Evolutionary conservation across 495 filamentous ascomycete species (phyloP), one percentile per base, ranked within the genome.

Genomic region (Penicillium chermesinum): DNA sequence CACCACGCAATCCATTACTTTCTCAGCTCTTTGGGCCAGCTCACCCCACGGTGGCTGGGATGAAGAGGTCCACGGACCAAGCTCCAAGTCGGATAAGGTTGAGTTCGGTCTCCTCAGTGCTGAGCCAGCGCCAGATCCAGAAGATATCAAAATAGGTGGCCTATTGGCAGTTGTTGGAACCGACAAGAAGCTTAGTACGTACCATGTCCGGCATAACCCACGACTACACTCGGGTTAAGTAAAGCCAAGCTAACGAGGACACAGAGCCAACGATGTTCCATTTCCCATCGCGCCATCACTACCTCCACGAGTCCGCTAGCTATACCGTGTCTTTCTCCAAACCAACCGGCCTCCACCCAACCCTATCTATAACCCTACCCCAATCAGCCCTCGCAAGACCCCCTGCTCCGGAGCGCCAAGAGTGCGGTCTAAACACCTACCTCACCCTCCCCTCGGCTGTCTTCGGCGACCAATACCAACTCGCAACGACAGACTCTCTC

Each of bases 301-400:
- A 76, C 7, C 62, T 73, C 45, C 70, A 62, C 32, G 65, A 75
- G 38, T 49, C 58, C 19, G 55, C 67, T 13, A 69, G 42, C 18
- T 86, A 77, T 48, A 57, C 47, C 7, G 60, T 73, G 19, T 67
- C 67, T 2, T 89, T 95, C 58, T 57, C 76, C 16, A 48, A 64
- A 2, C 93, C 91, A 3, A 85, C 82, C 1, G 91, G 93, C n/a
- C 76, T 97, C 9, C 93, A 98, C 66, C 93, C 93, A 7, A 88
- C 79, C 9, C 74, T 98, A 49, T 74, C 82, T 48, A 70, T 91
- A 40, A 69, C 67, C 16, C 61, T 78, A 10, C 62, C 71, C 5
- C 53, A 39, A 10, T 50, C 62, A 19, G 58, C 67, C 7, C 48
- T 73, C 20, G 37, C 63, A 20, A 46, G 49, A 18, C 67, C 70